Evolutionary conservation across 1,284 basidiomycete species (phyloP), one percentile per base, ranked within the genome.

Genomic region (Porogramme epimiltina): DNA sequence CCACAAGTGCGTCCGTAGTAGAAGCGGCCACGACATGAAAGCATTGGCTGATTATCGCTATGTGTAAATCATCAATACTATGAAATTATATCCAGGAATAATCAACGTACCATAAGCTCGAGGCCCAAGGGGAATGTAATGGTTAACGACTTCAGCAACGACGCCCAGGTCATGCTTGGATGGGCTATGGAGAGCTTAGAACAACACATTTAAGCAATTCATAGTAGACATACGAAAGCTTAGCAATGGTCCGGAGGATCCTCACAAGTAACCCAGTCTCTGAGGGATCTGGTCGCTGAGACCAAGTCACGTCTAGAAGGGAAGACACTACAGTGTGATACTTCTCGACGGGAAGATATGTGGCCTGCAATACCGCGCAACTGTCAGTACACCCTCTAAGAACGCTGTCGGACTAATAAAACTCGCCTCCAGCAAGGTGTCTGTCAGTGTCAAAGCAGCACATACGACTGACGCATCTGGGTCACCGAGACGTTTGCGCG

Each of bases 401-500:
- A 11, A 3, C 25, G 22, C 22, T 8, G 15, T 38, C 18, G 9
- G 13, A 37, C n/a, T 6, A 13, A 37, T 5, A 9, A n/a, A 13
- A 44, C 63, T 46, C 39, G 71, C 71, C 51, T 68, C 55, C 16
- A 65, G 31, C 4, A 71, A 52, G 24, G 56, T 58, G 3, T 51
- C 36, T 41, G 63, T 56, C 10, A 73, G 52, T n/a, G 67, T 60
- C 24, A 87, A 60, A 1, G 84, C 81, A 25, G 82, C 77, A 50
- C 67, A 68, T 18, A 72, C 69, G 1, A 87, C 84, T 15, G 66
- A 57, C 18, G 68, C 58, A 50, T 83, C 73, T 9, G 65, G 47
- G 61, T 87, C 84, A 40, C 71, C 65, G 42, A 87, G 58, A 25
- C 79, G 71, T 47, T 72, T 75, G 9, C 72, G 39, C 5, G 81